A percentile compares a stretch with the other conserved stretches of the same genome.
These are phyloP conservation scores for Chalciporus sphaerocephalus DNA, from an alignment of 768 basidiomycete species.

Conservation along the genomic window DNA sequence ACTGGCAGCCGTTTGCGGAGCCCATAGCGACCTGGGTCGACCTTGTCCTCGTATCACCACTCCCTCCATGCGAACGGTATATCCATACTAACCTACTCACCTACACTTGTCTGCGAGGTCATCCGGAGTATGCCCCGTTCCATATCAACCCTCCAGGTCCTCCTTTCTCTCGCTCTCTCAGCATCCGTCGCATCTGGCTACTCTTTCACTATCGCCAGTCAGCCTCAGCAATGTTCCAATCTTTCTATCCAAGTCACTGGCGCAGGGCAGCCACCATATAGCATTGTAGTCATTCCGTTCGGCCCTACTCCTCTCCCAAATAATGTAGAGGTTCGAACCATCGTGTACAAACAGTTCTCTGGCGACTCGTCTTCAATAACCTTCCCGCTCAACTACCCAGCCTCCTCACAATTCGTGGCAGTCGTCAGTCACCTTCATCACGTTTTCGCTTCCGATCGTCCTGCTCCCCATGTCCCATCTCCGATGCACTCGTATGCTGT, in stretches of 20 bases:
- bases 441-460: not conserved
- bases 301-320: slow-evolving; percentile 60
- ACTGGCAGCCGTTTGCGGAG: not conserved
- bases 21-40: no score
- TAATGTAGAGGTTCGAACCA: slow-evolving; percentile 58
- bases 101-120: not conserved
- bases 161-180: slow-evolving; percentile 16
- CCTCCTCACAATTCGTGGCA: slow-evolving; percentile 67
- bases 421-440: slow-evolving; percentile 52
- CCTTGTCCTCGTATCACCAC: not conserved
- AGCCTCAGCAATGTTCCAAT: slow-evolving; percentile 64
- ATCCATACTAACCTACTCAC: slow-evolving; percentile 2
- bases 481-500: not conserved
- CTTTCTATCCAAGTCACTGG: slow-evolving; percentile 58
- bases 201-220: slow-evolving; percentile 39
- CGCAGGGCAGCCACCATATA: slow-evolving; percentile 63
- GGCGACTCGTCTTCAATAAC: slow-evolving; percentile 36
- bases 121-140: slow-evolving; percentile 11
- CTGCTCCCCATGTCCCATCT: not conserved
- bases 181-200: slow-evolving; percentile 35
- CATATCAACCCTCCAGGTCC: not conserved
- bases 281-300: slow-evolving; percentile 60
- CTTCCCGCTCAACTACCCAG: slow-evolving; percentile 62
- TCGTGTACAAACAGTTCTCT: slow-evolving; percentile 52
- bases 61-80: slow-evolving; percentile 8